Percentiles rank a stretch among this genome's conserved stretches.
Conservation (phyloP, 768 basidiomycete species). For the Cystobasidium tubakii region DNA sequence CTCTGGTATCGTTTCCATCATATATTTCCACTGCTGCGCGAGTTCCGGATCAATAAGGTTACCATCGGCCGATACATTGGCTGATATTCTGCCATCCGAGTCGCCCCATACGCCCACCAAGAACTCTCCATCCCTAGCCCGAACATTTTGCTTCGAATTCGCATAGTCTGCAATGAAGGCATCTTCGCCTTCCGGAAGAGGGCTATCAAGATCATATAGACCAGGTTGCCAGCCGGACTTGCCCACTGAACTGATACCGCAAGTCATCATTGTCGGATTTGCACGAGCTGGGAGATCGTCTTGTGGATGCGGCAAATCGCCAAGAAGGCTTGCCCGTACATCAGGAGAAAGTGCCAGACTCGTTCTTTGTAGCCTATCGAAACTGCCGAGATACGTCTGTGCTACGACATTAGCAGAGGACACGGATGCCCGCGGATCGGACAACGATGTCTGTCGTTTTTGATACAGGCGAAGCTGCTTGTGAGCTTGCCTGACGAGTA, state of each 20-base stretch:
- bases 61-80: slow-evolving; percentile 17
- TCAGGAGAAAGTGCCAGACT: background rate
- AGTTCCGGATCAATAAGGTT: slow-evolving; percentile 15
- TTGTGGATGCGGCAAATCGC: background rate
- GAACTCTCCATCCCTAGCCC: slow-evolving; percentile 14
- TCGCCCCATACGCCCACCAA: slow-evolving; percentile 17
- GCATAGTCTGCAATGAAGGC: background rate
- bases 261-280: background rate
- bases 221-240: background rate
- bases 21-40: slow-evolving; percentile 1
- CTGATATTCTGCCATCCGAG: slow-evolving; percentile 11
- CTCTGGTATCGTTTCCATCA: slow-evolving; percentile 8
- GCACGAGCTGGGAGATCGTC: background rate
- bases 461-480: background rate
- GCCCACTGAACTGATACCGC: slow-evolving; percentile 15
- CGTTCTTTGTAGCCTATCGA: background rate
- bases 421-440: background rate
- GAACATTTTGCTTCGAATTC: background rate
- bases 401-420: background rate
- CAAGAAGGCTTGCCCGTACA: background rate
- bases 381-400: background rate
- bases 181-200: background rate
- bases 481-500: background rate
- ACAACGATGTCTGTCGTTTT: background rate
- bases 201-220: background rate